These are phyloP conservation scores for Lactifluus echinatus DNA, from an alignment of 768 basidiomycete genomes.

Conservation along the genomic window DNA sequence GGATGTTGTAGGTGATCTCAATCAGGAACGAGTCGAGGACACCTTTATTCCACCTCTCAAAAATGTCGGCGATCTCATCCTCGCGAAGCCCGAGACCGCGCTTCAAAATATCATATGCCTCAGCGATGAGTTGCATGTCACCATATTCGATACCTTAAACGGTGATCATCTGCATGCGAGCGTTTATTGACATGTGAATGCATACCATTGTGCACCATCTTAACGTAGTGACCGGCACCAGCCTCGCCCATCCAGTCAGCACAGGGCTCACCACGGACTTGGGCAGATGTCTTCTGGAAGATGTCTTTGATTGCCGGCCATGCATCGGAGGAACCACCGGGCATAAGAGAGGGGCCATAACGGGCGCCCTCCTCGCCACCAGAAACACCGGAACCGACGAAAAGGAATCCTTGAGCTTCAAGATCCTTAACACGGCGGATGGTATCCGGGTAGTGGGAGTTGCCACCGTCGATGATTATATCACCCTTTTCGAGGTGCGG, in stretches of 20 bases:
- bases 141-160: slow-evolving; percentile 92
- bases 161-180: background rate
- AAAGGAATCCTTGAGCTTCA: slow-evolving; percentile 89
- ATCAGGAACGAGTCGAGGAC: slow-evolving; percentile 99
- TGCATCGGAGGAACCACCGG: slow-evolving; percentile 87
- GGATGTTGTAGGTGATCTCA: slow-evolving; percentile 95
- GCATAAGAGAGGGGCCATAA: slow-evolving; percentile 97
- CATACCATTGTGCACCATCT: slow-evolving; percentile 97
- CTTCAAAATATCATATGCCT: slow-evolving; percentile 98
- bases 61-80: slow-evolving; percentile 90
- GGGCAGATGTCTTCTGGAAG: slow-evolving; percentile 96
- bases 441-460: slow-evolving; percentile 98
- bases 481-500: slow-evolving; percentile 92
- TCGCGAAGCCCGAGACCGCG: slow-evolving; percentile 84
- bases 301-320: slow-evolving; percentile 98
- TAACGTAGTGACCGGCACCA: slow-evolving; percentile 96
- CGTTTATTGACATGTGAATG: slow-evolving; percentile 15
- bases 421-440: slow-evolving; percentile 91
- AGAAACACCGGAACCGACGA: slow-evolving; percentile 97
- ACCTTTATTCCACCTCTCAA: slow-evolving; percentile 93
- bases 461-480: slow-evolving; percentile 99
- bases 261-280: slow-evolving; percentile 91
- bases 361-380: slow-evolving; percentile 99
- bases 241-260: slow-evolving; percentile 99
- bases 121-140: slow-evolving; percentile 99